phyloP scores from a whole-genome alignment of 1,284 basidiomycete genomes.

The Ustilago xerochloae region DNA sequence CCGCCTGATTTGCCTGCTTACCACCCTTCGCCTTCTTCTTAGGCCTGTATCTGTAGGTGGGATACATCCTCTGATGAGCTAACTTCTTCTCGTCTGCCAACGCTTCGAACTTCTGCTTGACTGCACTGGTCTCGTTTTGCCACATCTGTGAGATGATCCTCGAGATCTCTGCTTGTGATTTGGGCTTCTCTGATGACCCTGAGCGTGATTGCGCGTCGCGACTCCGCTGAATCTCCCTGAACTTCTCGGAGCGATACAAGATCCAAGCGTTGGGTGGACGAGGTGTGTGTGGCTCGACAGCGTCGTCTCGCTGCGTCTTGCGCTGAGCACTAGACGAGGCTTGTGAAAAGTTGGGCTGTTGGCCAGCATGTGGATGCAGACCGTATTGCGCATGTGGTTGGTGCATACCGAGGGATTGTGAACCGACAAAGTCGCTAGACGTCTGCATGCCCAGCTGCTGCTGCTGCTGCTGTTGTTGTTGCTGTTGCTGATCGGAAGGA shows the following conservation, averaged over 20 bases:
- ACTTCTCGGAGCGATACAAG: conserved; percentile 81
- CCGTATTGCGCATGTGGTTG: conserved; percentile 1
- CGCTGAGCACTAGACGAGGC: conserved; percentile 6
- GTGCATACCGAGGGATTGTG: conserved; percentile 7
- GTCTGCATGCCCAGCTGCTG: conserved; percentile 14
- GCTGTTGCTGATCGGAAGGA: conserved; percentile 7
- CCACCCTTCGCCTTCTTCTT: conserved; percentile 32
- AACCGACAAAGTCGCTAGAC: conserved; percentile 9
- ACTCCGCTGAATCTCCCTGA: conserved; percentile 70
- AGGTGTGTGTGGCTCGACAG: conserved; percentile 71
- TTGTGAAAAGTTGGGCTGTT: conserved; percentile 6
- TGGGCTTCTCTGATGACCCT: conserved; percentile 68
- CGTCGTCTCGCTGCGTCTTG: conserved; percentile 1
- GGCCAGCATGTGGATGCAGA: conserved; percentile 4
- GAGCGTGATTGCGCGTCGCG: conserved; percentile 65
- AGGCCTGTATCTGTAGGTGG: conserved; percentile 44
- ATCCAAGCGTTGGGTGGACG: conserved; percentile 92
- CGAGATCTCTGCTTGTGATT: conserved; percentile 80
- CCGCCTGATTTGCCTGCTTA: conserved; percentile 9
- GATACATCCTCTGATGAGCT: conserved; percentile 68
- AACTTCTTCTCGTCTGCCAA: conserved; percentile 77
- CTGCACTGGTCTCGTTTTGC: conserved; percentile 74
- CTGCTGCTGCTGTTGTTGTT: conserved; percentile 13
- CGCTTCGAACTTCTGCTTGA: conserved; percentile 77
- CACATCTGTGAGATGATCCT: conserved; percentile 78